phyloP scores from a whole-genome alignment of 2,329 filamentous ascomycete genomes.

The Penicillium sp. region DNA sequence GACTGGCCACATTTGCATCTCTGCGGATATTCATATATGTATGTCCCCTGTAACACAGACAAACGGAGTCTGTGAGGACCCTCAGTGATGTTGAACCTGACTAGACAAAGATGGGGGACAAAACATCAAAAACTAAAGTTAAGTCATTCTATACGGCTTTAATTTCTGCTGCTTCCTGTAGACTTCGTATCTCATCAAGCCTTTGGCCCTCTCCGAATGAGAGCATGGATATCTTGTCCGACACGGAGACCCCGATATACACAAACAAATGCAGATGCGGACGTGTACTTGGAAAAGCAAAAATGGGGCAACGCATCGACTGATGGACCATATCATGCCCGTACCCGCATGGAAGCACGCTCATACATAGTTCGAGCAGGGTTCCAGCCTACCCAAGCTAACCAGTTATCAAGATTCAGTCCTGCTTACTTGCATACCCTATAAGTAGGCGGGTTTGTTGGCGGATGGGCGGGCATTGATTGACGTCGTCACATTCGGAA shows the following conservation, averaged over 20 bases:
- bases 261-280: background rate
- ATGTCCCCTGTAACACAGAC: constrained; percentile 1
- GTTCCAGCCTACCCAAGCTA: background rate
- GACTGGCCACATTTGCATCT: background rate
- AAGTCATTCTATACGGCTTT: background rate
- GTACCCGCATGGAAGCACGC: background rate
- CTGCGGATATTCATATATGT: background rate
- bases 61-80: background rate
- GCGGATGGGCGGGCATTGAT: background rate
- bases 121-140: background rate
- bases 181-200: background rate
- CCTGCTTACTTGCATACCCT: constrained; percentile 6
- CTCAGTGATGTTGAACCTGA: constrained; percentile 3
- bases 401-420: background rate
- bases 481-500: constrained; percentile 4
- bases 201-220: background rate
- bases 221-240: background rate
- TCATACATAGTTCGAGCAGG: background rate
- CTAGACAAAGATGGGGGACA: background rate
- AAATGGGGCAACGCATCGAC: background rate
- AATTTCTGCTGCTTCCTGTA: background rate
- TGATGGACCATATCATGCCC: background rate
- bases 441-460: background rate
- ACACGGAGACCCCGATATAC: constrained; percentile 2
- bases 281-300: background rate